Evolutionary conservation across 768 basidiomycete species (phyloP).

Genomic region (Chlorophyllum brunneum): DNA sequence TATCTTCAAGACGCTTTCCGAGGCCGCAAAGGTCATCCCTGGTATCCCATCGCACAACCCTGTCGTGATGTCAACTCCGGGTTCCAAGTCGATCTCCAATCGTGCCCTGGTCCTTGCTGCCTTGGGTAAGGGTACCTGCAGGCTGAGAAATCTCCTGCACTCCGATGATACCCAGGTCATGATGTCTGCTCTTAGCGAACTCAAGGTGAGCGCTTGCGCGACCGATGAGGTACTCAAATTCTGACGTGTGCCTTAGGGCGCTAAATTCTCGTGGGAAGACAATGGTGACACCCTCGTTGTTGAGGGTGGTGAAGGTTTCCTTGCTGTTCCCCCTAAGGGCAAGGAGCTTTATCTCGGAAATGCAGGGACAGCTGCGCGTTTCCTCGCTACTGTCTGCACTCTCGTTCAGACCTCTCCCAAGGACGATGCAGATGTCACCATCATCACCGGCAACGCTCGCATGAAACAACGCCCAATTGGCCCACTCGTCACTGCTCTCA

Average conservation of each 20-base stretch:
- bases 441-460: slow-evolving; percentile 95
- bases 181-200: slow-evolving; percentile 90
- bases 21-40: slow-evolving; percentile 73
- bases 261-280: slow-evolving; percentile 92
- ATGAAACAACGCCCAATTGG: slow-evolving; percentile 99
- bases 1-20: slow-evolving; percentile 78
- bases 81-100: slow-evolving; percentile 96
- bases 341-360: slow-evolving; percentile 95
- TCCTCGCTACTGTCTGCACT: slow-evolving; percentile 94
- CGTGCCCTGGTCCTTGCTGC: slow-evolving; percentile 92
- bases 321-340: slow-evolving; percentile 71
- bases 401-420: slow-evolving; percentile 55
- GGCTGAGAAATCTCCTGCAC: slow-evolving; percentile 86
- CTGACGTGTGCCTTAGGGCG: slow-evolving; percentile 53
- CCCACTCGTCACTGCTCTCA: slow-evolving; percentile 87
- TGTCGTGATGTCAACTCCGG: slow-evolving; percentile 82
- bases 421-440: slow-evolving; percentile 47
- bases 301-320: slow-evolving; percentile 75
- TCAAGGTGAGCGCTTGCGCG: slow-evolving; percentile 54
- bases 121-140: slow-evolving; percentile 83
- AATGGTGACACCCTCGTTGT: slow-evolving; percentile 95
- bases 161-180: slow-evolving; percentile 99
- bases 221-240: slow-evolving; percentile 1
- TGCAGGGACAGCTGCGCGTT: slow-evolving; percentile 96
- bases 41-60: slow-evolving; percentile 59